phyloP scores from a whole-genome alignment of 2,329 filamentous ascomycete genomes.

The Bipolaris victoriae region DNA sequence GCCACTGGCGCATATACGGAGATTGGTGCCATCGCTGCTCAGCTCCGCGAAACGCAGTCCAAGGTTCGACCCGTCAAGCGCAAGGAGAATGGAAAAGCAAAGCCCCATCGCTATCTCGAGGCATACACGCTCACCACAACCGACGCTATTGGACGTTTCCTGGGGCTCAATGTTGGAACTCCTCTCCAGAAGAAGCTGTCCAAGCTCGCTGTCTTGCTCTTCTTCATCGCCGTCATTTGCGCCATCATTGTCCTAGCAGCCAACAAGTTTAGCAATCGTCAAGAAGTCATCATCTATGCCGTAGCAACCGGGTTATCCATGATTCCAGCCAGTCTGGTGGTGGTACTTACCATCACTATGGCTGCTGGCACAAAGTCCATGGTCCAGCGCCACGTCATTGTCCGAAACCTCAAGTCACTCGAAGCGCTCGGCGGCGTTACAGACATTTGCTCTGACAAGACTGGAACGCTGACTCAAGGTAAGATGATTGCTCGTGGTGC shows the following conservation, averaged over 20 bases:
- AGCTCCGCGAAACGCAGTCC: conserved; percentile 62
- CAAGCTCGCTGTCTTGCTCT: conserved; percentile 39
- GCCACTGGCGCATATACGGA: conserved; percentile 73
- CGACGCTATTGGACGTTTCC: conserved; percentile 45
- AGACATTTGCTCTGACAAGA: conserved; percentile 45
- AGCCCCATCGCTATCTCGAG: conserved; percentile 51
- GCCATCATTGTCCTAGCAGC: conserved; percentile 47
- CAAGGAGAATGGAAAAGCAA: conserved; percentile 40
- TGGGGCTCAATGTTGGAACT: conserved; percentile 50
- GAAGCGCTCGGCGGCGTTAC: conserved; percentile 48
- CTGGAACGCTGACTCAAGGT: conserved; percentile 44
- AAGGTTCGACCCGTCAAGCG: conserved; percentile 51
- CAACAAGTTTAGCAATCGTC: conserved; percentile 47
- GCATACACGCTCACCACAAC: conserved; percentile 58
- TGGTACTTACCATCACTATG: conserved; percentile 49
- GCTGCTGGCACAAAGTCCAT: conserved; percentile 47
- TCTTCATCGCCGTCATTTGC: conserved; percentile 12
- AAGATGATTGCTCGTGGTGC: conserved; percentile 48
- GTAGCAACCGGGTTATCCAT: conserved; percentile 46
- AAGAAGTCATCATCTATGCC: conserved; percentile 48
- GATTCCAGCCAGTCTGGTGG: conserved; percentile 46
- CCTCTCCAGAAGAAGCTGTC: conserved; percentile 48
- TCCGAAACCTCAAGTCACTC: conserved; percentile 45
- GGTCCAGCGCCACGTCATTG: conserved; percentile 45
- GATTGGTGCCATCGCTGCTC: conserved; percentile 72